These are phyloP conservation scores for Aspergillus sp. DNA, from an alignment of 2,329 filamentous ascomycete species.

Conservation along the genomic window DNA sequence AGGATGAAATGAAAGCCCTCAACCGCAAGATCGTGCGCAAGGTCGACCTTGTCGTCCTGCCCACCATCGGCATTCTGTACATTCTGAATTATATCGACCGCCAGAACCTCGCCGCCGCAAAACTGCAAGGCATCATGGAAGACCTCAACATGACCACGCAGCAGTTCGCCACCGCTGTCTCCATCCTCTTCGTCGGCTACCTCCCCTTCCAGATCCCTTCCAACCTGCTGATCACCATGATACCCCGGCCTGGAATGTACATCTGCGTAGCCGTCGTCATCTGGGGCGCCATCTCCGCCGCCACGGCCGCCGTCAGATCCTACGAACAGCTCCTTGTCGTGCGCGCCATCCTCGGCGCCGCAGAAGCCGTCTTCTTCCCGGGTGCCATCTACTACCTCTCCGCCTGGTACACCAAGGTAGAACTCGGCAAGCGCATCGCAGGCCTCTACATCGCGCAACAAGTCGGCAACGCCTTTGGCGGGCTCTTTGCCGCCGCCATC, in stretches of 20 bases:
- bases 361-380: constrained; percentile 62
- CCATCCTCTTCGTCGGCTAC: constrained; percentile 29
- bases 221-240: constrained; percentile 53
- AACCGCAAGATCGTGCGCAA: constrained; percentile 29
- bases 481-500: constrained; percentile 28
- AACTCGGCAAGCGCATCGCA: constrained; percentile 31
- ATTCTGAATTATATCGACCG: constrained; percentile 45
- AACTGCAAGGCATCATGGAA: constrained; percentile 42
- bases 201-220: constrained; percentile 43
- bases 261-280: constrained; percentile 56
- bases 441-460: constrained; percentile 30
- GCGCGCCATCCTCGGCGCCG: constrained; percentile 61
- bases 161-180: constrained; percentile 34
- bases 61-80: constrained; percentile 38
- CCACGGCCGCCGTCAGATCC: constrained; percentile 53
- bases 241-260: constrained; percentile 52
- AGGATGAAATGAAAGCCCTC: constrained; percentile 23
- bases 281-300: constrained; percentile 62
- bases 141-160: constrained; percentile 39
- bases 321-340: constrained; percentile 56
- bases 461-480: constrained; percentile 28
- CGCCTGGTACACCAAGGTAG: constrained; percentile 42
- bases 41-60: constrained; percentile 31
- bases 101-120: constrained; percentile 39
- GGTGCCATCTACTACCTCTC: constrained; percentile 44